Conservation (phyloP, 257 asterid genomes). For the Salvia rosmarinus region DNA sequence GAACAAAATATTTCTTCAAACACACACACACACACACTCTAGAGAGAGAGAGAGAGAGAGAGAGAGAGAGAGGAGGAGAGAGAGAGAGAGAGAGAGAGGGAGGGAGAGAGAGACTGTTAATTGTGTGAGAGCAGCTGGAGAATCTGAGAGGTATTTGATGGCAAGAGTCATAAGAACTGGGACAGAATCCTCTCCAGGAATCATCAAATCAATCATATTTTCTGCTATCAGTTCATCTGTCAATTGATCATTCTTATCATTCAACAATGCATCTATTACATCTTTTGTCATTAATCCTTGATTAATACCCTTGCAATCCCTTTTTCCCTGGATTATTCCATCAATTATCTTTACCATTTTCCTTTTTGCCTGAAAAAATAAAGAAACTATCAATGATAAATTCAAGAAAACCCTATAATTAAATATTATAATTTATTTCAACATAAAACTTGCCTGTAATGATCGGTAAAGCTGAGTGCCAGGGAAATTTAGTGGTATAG, state of each 20-base stretch:
- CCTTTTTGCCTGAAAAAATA: constrained; percentile 64
- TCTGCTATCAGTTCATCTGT: constrained; percentile 77
- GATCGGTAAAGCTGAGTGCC: constrained; percentile 84
- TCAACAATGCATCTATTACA: constrained; percentile 67
- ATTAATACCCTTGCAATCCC: constrained; percentile 21
- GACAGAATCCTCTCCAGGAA: constrained; percentile 96
- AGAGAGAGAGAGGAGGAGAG: no score
- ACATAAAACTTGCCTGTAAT: constrained; percentile 77
- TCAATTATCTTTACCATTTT: constrained; percentile 70
- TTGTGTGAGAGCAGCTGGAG: constrained; percentile 69
- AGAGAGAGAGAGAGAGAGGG: background rate
- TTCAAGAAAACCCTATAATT: background rate
- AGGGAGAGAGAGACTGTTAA: constrained; percentile 47
- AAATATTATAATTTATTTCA: no score
- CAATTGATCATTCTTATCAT: constrained; percentile 55
- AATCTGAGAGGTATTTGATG: constrained; percentile 77
- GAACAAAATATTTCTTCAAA: background rate
- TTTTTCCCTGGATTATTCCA: constrained; percentile 60
- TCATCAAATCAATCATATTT: constrained; percentile 83
- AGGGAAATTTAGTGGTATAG: constrained; percentile 78
- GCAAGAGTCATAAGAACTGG: constrained; percentile 90
- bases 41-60: constrained; percentile 15
- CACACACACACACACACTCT: no score
- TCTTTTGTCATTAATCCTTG: constrained; percentile 47
- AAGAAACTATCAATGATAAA: background rate